Conservation (phyloP, 2,329 filamentous ascomycete species). For the Niveomyces coronatus region DNA sequence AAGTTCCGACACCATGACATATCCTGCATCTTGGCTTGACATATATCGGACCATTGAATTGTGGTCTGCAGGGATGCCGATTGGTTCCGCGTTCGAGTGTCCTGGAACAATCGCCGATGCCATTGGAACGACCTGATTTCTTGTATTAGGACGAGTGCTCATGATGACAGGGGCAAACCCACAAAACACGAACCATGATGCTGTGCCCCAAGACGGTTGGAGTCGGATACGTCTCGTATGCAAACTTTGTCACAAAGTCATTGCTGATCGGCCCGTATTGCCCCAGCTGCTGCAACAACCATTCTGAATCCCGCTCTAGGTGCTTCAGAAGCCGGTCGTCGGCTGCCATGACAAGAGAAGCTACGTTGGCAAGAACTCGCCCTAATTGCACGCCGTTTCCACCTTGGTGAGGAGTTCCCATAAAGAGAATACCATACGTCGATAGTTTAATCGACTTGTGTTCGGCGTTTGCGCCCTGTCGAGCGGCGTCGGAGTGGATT, state of each 20-base stretch:
- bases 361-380: conserved; percentile 20
- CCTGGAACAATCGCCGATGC: conserved; percentile 26
- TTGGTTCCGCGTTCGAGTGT: conserved; percentile 20
- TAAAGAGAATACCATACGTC: conserved; percentile 28
- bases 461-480: conserved; percentile 16
- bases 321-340: conserved; percentile 20
- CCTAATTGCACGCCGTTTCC: conserved; percentile 18
- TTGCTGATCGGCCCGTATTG: conserved; percentile 24
- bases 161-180: not conserved
- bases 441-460: conserved; percentile 23
- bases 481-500: conserved; percentile 23
- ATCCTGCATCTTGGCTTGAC: conserved; percentile 15
- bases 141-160: conserved; percentile 6
- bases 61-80: conserved; percentile 24
- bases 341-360: conserved; percentile 22
- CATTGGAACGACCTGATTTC: conserved; percentile 21
- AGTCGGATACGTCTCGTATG: conserved; percentile 21
- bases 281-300: conserved; percentile 23
- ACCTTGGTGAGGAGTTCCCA: conserved; percentile 28
- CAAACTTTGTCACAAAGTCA: conserved; percentile 25
- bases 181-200: conserved; percentile 16
- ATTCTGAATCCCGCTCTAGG: conserved; percentile 16
- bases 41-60: conserved; percentile 23
- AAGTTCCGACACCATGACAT: conserved; percentile 5
- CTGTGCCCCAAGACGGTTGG: conserved; percentile 16